Evolutionary conservation across 768 basidiomycete genomes (phyloP).

Genomic region (Lactarius hatsudake): DNA sequence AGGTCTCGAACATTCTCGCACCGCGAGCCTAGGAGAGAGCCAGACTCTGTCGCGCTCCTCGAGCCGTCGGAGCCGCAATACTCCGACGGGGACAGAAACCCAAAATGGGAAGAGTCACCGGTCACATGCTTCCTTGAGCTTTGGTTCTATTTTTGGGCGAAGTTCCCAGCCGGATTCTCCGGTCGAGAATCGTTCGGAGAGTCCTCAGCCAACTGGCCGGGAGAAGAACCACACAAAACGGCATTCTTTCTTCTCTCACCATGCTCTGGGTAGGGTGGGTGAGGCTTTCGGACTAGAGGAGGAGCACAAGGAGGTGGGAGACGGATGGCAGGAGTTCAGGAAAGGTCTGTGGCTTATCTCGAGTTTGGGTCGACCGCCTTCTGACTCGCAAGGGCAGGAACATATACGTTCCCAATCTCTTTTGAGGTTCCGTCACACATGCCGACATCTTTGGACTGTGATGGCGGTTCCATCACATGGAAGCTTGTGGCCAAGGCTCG

Average conservation of each 20-base stretch:
- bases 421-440: conserved; percentile 79
- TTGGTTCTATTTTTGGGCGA: conserved; percentile 19
- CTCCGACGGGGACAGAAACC: not conserved
- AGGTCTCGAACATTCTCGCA: not conserved
- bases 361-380: not conserved
- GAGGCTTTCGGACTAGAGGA: conserved; percentile 43
- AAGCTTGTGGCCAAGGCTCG: conserved; percentile 76
- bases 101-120: not conserved
- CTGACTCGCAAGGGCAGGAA: conserved; percentile 46
- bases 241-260: conserved; percentile 34
- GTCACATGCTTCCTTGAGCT: not conserved
- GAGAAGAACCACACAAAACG: conserved; percentile 27
- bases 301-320: conserved; percentile 43
- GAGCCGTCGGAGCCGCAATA: not conserved
- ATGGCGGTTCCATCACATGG: conserved; percentile 78
- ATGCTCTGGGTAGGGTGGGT: conserved; percentile 38
- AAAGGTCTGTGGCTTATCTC: conserved; percentile 52
- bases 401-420: conserved; percentile 91
- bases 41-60: conserved; percentile 6
- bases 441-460: conserved; percentile 73
- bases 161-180: conserved; percentile 12
- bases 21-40: not conserved
- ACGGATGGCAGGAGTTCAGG: conserved; percentile 84
- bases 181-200: conserved; percentile 24
- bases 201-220: conserved; percentile 31